A percentile compares a stretch with the other conserved stretches of the same genome.
These are phyloP conservation scores for Neurospora sp. DNA, from an alignment of 495 filamentous ascomycete genomes.

Conservation along the genomic window DNA sequence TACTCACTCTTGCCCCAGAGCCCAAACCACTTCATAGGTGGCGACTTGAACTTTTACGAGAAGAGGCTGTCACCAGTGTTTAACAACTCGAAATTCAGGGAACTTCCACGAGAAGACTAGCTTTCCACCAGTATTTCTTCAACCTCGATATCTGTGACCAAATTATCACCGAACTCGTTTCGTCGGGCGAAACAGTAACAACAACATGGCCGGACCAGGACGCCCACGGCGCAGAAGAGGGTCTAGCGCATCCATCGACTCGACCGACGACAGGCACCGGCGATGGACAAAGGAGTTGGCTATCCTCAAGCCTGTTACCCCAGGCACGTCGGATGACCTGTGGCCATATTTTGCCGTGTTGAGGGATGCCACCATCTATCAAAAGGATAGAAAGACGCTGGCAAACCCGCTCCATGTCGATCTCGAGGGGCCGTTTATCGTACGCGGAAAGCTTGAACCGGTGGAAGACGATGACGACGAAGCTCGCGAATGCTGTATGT, in stretches of 20 bases:
- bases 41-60: not conserved
- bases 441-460: slow-evolving; percentile 33
- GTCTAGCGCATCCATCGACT: slow-evolving; percentile 22
- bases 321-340: slow-evolving; percentile 11
- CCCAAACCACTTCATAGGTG: not conserved
- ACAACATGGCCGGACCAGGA: slow-evolving; percentile 21
- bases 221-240: slow-evolving; percentile 21
- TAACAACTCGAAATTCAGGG: not conserved
- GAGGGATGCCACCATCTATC: slow-evolving; percentile 35
- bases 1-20: not conserved
- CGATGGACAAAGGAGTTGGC: slow-evolving; percentile 24
- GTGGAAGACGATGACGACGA: slow-evolving; percentile 19
- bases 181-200: not conserved
- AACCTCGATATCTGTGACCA: not conserved
- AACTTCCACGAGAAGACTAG: not conserved
- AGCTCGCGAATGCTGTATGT: slow-evolving; percentile 8
- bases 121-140: not conserved
- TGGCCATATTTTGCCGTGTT: slow-evolving; percentile 35
- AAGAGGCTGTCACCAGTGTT: not conserved
- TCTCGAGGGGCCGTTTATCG: slow-evolving; percentile 30
- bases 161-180: not conserved
- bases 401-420: slow-evolving; percentile 34
- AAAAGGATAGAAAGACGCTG: slow-evolving; percentile 25
- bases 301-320: slow-evolving; percentile 22
- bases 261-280: slow-evolving; percentile 14